Base-by-base conservation (phyloP, 2,329 filamentous ascomycete genomes). In the Talaromyces sp. region DNA sequence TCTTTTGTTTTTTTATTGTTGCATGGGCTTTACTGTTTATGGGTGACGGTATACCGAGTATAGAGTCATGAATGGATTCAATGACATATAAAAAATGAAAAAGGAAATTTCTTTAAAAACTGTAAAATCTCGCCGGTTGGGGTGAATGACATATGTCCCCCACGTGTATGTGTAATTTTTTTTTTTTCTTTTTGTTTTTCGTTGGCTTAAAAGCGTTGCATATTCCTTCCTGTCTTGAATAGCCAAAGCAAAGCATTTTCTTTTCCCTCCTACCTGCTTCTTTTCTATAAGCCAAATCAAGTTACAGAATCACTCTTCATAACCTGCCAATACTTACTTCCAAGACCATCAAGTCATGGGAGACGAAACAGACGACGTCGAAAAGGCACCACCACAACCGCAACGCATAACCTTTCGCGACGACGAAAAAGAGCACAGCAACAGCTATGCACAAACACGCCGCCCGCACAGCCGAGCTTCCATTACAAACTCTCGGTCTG, bases 341-440 rank as follows among this genome's bases (percentile, higher is more conserved):
- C n/a, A n/a, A n/a, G n/a, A n/a, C n/a, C n/a, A n/a, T n/a, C n/a
- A n/a, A n/a, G 13, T 17, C 32, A 35, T 38, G 17, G 17, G 1
- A 38, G n/a, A 5, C 43, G 9, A 24, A 9, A 4, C 43, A 4
- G 43, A 50, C 10, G 24, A 50, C 7, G 19, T 50, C 19, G 43
- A 50, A 21, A 26, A 21, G 19, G 43, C 19, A 11, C 9, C 43
- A 21, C 10, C 43, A n/a, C 43, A 14, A 21, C 38, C 55, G 2
- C 55, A 56, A 8, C 59, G 59, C 41, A 61, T 61, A 27, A 61
- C 59, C 41, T 61, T 61, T 21, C 46, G 51, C 4, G 35, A 49
- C 1, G 59, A 61, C 21, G 49, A 58, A 24, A 61, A 56, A 31
- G 59, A 61, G 21, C 31, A 57, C 26, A 46, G 27, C 46, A 46